phyloP scores from a whole-genome alignment of 208 protist species.

The Trypanosoma cruzi region DNA sequence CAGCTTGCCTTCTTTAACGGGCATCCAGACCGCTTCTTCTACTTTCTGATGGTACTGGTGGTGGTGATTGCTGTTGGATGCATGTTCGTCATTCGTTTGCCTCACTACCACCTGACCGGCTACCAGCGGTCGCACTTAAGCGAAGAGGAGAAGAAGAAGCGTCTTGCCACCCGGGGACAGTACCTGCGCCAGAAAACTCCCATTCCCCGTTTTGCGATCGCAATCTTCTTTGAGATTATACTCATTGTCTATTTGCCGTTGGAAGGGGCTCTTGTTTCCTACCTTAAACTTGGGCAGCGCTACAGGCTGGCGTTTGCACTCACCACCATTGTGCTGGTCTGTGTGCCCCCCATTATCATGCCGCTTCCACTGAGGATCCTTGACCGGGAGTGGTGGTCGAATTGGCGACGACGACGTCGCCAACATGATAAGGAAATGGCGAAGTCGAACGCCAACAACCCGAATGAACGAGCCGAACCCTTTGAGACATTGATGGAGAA shows the following conservation, averaged over 20 bases:
- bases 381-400: neutral
- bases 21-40: neutral
- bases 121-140: slow-evolving; percentile 50
- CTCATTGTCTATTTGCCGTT: slow-evolving; percentile 65
- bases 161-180: slow-evolving; percentile 37
- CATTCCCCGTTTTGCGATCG: slow-evolving; percentile 54
- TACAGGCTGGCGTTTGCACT: slow-evolving; percentile 45
- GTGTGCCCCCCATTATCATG: slow-evolving; percentile 43
- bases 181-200: slow-evolving; percentile 75
- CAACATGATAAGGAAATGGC: neutral
- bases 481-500: neutral
- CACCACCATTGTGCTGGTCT: slow-evolving; percentile 39
- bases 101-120: slow-evolving; percentile 75
- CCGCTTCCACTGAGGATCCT: slow-evolving; percentile 25
- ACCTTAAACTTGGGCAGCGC: slow-evolving; percentile 28
- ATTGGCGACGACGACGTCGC: neutral
- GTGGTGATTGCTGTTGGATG: slow-evolving; percentile 42
- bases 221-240: slow-evolving; percentile 45
- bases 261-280: slow-evolving; percentile 49
- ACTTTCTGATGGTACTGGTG: slow-evolving; percentile 31
- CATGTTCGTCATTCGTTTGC: slow-evolving; percentile 54
- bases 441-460: neutral
- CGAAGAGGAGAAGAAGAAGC: slow-evolving; percentile 31
- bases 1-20: slow-evolving; percentile 3
- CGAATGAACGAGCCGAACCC: neutral